phyloP scores from a whole-genome alignment of 1,284 basidiomycete species.

The Boletus semigastroideus region DNA sequence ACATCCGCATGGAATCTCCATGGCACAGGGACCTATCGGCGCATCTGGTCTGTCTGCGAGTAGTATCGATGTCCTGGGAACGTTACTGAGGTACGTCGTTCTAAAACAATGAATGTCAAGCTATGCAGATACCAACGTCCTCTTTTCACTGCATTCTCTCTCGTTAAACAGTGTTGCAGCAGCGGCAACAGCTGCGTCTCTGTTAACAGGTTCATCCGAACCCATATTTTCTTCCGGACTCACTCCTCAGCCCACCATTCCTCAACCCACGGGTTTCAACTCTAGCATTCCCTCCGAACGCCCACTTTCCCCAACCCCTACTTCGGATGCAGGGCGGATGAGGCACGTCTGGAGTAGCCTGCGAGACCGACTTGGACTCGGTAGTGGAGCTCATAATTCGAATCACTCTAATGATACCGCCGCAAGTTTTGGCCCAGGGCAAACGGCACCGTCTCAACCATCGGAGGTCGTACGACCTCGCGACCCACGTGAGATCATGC shows the following conservation, averaged over 20 bases:
- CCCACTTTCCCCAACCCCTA: conserved; percentile 50
- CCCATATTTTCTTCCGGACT: conserved; percentile 57
- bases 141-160: background rate
- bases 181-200: conserved; percentile 76
- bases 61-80: conserved; percentile 77
- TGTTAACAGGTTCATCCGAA: conserved; percentile 61
- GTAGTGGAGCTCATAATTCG: conserved; percentile 23
- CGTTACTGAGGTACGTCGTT: conserved; percentile 62
- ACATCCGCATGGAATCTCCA: conserved; percentile 18
- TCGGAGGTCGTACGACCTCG: conserved; percentile 25
- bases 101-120: background rate
- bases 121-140: background rate
- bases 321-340: conserved; percentile 47
- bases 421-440: conserved; percentile 6
- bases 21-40: conserved; percentile 26
- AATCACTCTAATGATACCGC: conserved; percentile 16
- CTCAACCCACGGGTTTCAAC: conserved; percentile 14
- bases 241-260: conserved; percentile 19
- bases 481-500: conserved; percentile 61
- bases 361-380: conserved; percentile 60
- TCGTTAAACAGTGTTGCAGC: conserved; percentile 60
- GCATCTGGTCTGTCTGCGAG: conserved; percentile 53
- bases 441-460: conserved; percentile 19
- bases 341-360: conserved; percentile 65
- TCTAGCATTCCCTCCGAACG: conserved; percentile 32